Evolutionary conservation across 2,329 filamentous ascomycete genomes (phyloP), one percentile per base, ranked within the genome.

Genomic region (Aspergillus sergii): DNA sequence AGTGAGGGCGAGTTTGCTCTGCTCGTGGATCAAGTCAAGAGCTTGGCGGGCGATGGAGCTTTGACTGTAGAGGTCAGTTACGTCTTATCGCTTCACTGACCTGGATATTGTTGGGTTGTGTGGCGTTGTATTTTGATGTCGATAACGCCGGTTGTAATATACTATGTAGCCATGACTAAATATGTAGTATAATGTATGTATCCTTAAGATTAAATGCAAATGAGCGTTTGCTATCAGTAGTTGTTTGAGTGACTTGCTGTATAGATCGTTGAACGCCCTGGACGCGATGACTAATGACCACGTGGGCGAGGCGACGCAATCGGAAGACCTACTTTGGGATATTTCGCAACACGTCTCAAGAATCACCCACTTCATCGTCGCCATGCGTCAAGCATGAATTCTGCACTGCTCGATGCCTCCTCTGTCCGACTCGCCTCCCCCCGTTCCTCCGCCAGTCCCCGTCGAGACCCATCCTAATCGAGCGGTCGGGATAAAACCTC

Each of bases 381-480:
- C 65, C 68, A 76, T 78, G 75, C 68, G 66, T 60, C 65, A 58
- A 69, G 66, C 61, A 74, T 73, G 67, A 71, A 67, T 69, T 59
- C 61, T 56, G 63, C 51, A 66, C 68, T 67, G 66, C 73, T 73
- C 74, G 66, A 78, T 76, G 75, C 69, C 69, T 73, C 67, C 70
- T 51, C 69, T 72, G 69, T 67, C 74, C 59, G 69, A 72, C 58
- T 73, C 76, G 43, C 72, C 75, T 30, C 73, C 76, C 10, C 72
- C 78, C 11, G 73, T 79, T 48, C 78, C 80, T 55, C 79, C 80
- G 50, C 79, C 80, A 16, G 76, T 81, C 53, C 79, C 80, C 59
- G 80, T 81, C 67, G 80, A 81, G 68, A 81, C 79, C 50, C 79
- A 82, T 69, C 79, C 80, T 8, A 79, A 80, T 66, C 79, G 79